Evolutionary conservation across 2,329 filamentous ascomycete genomes (phyloP).

Genomic region (Diaporthe longicolla): DNA sequence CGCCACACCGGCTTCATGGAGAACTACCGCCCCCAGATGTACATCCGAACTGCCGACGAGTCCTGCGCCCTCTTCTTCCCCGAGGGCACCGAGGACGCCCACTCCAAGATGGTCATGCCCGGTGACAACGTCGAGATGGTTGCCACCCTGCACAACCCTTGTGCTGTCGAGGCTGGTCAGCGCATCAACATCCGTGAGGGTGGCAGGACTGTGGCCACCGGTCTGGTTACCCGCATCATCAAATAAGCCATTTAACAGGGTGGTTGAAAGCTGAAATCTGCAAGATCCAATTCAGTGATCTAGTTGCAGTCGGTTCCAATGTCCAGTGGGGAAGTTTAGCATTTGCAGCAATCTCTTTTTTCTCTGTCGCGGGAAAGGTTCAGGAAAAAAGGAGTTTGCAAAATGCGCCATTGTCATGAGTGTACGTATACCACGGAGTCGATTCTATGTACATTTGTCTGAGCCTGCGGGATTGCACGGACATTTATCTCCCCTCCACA

Average conservation of each 20-base stretch:
- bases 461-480: constrained; percentile 41
- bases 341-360: constrained; percentile 42
- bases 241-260: constrained; percentile 58
- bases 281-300: not conserved
- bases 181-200: constrained; percentile 99
- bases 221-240: constrained; percentile 82
- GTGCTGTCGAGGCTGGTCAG: constrained; percentile 91
- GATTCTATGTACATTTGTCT: constrained; percentile 44
- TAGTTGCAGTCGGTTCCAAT: constrained; percentile 26
- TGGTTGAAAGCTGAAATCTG: constrained; percentile 20
- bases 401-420: constrained; percentile 48
- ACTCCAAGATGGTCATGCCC: constrained; percentile 91
- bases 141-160: constrained; percentile 85
- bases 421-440: constrained; percentile 43
- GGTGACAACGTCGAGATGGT: constrained; percentile 99
- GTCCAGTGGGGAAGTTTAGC: constrained; percentile 40
- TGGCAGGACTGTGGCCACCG: constrained; percentile 89
- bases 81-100: constrained; percentile 80
- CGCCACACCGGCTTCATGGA: constrained; percentile 95
- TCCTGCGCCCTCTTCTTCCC: constrained; percentile 86
- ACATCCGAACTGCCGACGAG: constrained; percentile 91
- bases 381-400: constrained; percentile 37
- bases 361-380: constrained; percentile 37
- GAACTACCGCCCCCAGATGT: constrained; percentile 98
- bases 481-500: constrained; percentile 47